Conservation (phyloP, 1,139 yeast species). For the Zygotorulaspora mrakii region DNA sequence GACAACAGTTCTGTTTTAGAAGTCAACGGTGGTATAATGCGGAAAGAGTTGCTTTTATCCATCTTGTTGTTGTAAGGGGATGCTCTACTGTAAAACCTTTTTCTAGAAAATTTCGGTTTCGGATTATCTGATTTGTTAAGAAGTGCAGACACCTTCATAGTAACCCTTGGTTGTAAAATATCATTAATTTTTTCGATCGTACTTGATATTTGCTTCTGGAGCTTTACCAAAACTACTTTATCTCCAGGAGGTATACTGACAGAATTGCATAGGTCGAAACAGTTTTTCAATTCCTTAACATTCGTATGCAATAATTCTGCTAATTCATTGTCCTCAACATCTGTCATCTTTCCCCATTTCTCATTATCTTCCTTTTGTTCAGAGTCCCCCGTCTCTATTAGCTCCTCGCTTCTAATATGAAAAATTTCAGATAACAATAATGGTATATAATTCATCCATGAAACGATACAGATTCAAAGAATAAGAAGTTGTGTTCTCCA, state of each 20-base stretch:
- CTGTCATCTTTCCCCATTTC: constrained; percentile 6
- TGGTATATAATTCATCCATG: not conserved
- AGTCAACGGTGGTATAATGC: constrained; percentile 19
- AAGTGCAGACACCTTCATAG: constrained; percentile 12
- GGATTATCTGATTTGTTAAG: constrained; percentile 10
- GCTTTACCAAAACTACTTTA: not conserved
- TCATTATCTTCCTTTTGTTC: too few relatives aligned
- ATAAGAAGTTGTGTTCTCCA: not conserved
- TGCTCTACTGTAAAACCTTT: constrained; percentile 11
- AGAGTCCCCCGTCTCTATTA: too few relatives aligned
- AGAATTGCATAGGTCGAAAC: constrained; percentile 2
- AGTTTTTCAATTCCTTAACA: constrained; percentile 4
- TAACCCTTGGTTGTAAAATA: constrained; percentile 7
- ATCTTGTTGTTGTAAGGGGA: constrained; percentile 16
- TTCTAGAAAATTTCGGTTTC: constrained; percentile 12
- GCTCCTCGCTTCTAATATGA: constrained; percentile 1
- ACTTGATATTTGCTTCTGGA: constrained; percentile 6
- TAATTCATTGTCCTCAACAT: constrained; percentile 5
- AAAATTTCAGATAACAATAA: not conserved
- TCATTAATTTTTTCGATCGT: constrained; percentile 7
- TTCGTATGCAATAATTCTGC: constrained; percentile 4
- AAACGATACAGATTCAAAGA: not conserved
- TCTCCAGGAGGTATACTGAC: constrained; percentile 1
- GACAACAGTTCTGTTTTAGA: constrained; percentile 3
- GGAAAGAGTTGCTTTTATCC: constrained; percentile 20